phyloP scores from a whole-genome alignment of 345 rosid species.

The Arabidopsis thaliana region DNA sequence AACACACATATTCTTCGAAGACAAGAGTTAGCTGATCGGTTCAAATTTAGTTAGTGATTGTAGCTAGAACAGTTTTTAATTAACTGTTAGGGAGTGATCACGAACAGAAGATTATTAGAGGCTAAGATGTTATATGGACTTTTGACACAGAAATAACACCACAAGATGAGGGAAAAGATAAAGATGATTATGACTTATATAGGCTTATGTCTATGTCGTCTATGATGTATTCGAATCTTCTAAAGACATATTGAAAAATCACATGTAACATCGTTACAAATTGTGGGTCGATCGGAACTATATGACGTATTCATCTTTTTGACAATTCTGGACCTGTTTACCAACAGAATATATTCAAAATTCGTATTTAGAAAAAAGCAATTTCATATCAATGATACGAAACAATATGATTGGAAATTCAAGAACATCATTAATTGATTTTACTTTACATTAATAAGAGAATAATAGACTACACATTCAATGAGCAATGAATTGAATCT shows the following conservation, averaged over 20 bases:
- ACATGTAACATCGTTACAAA: constrained; percentile 43
- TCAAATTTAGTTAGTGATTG: not conserved
- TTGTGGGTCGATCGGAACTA: constrained; percentile 29
- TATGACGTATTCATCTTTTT: constrained; percentile 41
- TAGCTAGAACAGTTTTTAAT: not conserved
- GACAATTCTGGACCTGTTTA: constrained; percentile 30
- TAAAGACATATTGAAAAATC: constrained; percentile 38
- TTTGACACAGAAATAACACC: constrained; percentile 1
- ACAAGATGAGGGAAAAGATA: constrained; percentile 37
- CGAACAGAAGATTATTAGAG: too few species aligned
- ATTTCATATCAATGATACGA: constrained; percentile 38
- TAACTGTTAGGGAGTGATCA: too few species aligned
- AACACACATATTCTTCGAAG: not conserved
- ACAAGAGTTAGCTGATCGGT: not conserved
- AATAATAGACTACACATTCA: constrained; percentile 26
- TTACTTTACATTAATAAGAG: constrained; percentile 34
- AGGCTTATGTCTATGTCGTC: constrained; percentile 45
- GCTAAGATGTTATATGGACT: not conserved
- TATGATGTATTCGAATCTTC: constrained; percentile 46
- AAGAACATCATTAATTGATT: constrained; percentile 33
- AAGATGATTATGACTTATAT: constrained; percentile 39
- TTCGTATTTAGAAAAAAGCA: constrained; percentile 20
- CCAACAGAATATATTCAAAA: constrained; percentile 37
- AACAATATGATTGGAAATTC: constrained; percentile 41
- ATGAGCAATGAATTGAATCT: constrained; percentile 40